Conservation (phyloP, 2,329 filamentous ascomycete species). For the Corniculantispora saksenae region DNA sequence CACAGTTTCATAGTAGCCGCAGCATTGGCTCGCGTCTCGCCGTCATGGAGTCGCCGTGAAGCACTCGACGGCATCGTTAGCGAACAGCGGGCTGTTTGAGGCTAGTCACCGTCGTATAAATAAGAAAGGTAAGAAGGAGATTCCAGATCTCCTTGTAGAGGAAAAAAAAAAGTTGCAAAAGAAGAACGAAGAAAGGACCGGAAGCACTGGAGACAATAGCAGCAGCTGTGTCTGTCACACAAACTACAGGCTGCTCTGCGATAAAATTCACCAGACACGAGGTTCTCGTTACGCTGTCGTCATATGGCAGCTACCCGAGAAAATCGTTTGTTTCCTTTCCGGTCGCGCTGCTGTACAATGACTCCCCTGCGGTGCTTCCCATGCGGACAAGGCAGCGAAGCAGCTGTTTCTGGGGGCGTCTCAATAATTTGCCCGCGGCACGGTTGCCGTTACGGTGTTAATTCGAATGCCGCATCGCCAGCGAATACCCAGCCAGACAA, state of each 20-base stretch:
- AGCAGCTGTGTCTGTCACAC: conserved; percentile 5
- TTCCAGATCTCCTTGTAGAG: neutral
- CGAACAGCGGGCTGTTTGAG: neutral
- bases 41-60: neutral
- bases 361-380: conserved; percentile 7
- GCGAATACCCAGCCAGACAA: conserved; percentile 1
- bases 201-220: neutral
- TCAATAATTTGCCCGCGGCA: neutral
- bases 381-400: neutral
- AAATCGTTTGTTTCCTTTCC: conserved; percentile 6
- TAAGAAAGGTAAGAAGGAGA: neutral
- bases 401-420: neutral
- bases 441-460: neutral
- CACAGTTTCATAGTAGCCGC: conserved; percentile 7
- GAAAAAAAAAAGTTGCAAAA: neutral
- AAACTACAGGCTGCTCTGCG: neutral
- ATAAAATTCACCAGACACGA: conserved; percentile 9
- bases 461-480: conserved; percentile 14
- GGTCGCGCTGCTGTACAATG: conserved; percentile 12
- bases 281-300: conserved; percentile 11
- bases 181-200: neutral
- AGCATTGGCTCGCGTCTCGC: neutral
- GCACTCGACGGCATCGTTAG: conserved; percentile 2
- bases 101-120: neutral
- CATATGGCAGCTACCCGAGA: conserved; percentile 9